Percentiles rank a stretch among this genome's conserved stretches.
Evolutionary conservation across 805 yeast species (phyloP).

Genomic region (Jamesozyma rosinii): DNA sequence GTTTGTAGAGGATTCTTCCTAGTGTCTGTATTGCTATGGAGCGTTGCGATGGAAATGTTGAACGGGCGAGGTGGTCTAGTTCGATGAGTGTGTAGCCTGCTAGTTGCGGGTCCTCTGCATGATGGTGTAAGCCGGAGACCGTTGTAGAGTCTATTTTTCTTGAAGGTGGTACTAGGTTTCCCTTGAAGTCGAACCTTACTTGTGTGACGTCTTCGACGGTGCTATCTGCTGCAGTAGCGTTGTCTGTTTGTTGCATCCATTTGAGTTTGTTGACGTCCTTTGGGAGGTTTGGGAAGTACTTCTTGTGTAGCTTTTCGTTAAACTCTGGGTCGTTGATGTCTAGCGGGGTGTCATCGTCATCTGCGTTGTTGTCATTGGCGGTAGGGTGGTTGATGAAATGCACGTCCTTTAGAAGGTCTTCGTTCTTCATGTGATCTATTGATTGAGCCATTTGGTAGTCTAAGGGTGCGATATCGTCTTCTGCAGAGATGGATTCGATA

Average conservation of each 20-base stretch:
- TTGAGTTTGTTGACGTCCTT: constrained; percentile 69
- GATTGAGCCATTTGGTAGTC: constrained; percentile 40
- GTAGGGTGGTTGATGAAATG: constrained; percentile 60
- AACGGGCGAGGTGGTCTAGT: constrained; percentile 66
- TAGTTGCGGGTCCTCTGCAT: constrained; percentile 74
- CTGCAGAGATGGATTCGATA: constrained; percentile 36
- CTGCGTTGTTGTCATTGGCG: constrained; percentile 24
- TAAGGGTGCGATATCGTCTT: constrained; percentile 45
- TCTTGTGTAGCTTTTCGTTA: constrained; percentile 66
- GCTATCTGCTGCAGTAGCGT: constrained; percentile 23
- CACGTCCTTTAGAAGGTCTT: constrained; percentile 38
- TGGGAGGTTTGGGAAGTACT: constrained; percentile 85
- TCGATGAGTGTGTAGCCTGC: constrained; percentile 91
- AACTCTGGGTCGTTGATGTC: constrained; percentile 74
- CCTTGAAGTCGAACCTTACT: constrained; percentile 81
- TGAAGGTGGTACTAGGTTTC: constrained; percentile 57
- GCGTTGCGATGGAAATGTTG: constrained; percentile 76
- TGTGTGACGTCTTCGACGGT: constrained; percentile 46
- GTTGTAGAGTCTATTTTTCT: constrained; percentile 43
- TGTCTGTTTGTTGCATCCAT: constrained; percentile 77
- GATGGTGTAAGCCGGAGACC: constrained; percentile 77
- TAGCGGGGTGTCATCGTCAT: constrained; percentile 23
- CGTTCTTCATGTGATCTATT: constrained; percentile 36
- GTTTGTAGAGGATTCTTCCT: constrained; percentile 77
- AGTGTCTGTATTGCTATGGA: constrained; percentile 77